Percentiles rank a stretch among this genome's conserved stretches.
These are phyloP conservation scores for Sporothrix sp. DNA, from an alignment of 2,329 filamentous ascomycete species.

Conservation along the genomic window DNA sequence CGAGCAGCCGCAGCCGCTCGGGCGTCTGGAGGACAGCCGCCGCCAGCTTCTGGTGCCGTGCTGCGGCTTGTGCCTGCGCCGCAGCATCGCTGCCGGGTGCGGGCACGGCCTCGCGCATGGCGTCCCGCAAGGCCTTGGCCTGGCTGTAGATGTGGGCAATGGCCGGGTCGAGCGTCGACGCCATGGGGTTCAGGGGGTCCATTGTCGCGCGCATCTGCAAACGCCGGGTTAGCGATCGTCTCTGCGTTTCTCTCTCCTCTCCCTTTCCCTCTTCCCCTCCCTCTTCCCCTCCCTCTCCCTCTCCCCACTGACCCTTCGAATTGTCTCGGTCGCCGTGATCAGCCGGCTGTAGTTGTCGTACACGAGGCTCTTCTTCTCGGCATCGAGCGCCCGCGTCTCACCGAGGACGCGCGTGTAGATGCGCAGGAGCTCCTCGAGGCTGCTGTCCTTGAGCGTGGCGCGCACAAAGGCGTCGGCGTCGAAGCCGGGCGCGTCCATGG, in stretches of 20 bases:
- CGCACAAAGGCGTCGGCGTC: slow-evolving; percentile 60
- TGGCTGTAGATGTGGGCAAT: slow-evolving; percentile 64
- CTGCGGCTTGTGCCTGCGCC: slow-evolving; percentile 27
- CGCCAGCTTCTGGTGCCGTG: slow-evolving; percentile 46
- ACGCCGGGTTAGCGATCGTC: slow-evolving; percentile 3
- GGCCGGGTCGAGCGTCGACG: slow-evolving; percentile 61
- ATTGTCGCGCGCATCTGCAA: slow-evolving; percentile 65
- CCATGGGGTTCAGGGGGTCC: slow-evolving; percentile 67
- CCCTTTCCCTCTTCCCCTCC: neutral
- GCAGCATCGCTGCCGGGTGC: slow-evolving; percentile 34
- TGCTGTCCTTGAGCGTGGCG: slow-evolving; percentile 49
- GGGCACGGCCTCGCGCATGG: slow-evolving; percentile 38
- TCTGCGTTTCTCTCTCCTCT: neutral
- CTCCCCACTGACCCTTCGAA: slow-evolving; percentile 69
- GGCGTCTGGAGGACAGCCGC: slow-evolving; percentile 53
- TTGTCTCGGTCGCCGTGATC: slow-evolving; percentile 93
- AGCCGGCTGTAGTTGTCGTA: slow-evolving; percentile 98
- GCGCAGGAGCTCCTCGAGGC: slow-evolving; percentile 57
- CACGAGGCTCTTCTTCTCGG: slow-evolving; percentile 91
- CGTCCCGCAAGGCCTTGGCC: slow-evolving; percentile 44
- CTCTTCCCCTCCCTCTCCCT: neutral
- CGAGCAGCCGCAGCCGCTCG: slow-evolving; percentile 45
- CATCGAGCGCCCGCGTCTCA: slow-evolving; percentile 83
- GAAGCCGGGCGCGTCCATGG: slow-evolving; percentile 67
- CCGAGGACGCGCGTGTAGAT: slow-evolving; percentile 62